Conservation (phyloP, 208 protist genomes). For the Trypanosomatidae sp. region DNA sequence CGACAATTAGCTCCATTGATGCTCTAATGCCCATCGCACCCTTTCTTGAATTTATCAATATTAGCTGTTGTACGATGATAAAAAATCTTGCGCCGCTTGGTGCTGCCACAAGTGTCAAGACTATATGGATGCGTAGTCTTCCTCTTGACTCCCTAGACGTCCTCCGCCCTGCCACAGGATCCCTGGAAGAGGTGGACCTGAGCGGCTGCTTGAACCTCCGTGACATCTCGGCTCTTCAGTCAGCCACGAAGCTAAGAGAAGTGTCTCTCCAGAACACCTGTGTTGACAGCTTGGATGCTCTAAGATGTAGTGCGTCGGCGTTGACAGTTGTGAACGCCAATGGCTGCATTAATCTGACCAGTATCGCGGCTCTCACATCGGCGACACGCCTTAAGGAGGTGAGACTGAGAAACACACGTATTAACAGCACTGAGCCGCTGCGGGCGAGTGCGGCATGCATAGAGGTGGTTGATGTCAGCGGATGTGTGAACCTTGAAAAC, state of each 20-base stretch:
- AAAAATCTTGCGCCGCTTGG: conserved; percentile 2
- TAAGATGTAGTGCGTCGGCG: background rate
- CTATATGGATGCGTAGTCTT: background rate
- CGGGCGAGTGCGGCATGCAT: background rate
- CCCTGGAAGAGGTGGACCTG: conserved; percentile 6
- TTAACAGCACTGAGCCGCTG: background rate
- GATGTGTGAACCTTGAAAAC: conserved; percentile 6
- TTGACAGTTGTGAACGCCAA: background rate
- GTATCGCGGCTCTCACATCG: background rate
- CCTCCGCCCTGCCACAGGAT: background rate
- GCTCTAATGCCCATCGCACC: background rate
- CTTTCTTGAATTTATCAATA: conserved; percentile 6
- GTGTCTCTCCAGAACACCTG: conserved; percentile 6
- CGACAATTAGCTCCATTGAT: conserved; percentile 3
- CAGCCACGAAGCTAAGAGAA: background rate
- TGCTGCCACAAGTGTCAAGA: conserved; percentile 2
- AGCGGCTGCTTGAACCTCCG: conserved; percentile 13
- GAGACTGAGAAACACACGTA: conserved; percentile 5
- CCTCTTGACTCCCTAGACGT: background rate
- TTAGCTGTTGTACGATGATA: conserved; percentile 2
- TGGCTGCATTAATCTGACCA: conserved; percentile 8
- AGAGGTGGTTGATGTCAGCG: conserved; percentile 3
- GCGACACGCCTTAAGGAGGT: conserved; percentile 4
- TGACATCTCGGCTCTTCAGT: conserved; percentile 5
- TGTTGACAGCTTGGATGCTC: background rate